phyloP scores from a whole-genome alignment of 352 stramenopile species.

The Chrysophaeum taylorii region DNA sequence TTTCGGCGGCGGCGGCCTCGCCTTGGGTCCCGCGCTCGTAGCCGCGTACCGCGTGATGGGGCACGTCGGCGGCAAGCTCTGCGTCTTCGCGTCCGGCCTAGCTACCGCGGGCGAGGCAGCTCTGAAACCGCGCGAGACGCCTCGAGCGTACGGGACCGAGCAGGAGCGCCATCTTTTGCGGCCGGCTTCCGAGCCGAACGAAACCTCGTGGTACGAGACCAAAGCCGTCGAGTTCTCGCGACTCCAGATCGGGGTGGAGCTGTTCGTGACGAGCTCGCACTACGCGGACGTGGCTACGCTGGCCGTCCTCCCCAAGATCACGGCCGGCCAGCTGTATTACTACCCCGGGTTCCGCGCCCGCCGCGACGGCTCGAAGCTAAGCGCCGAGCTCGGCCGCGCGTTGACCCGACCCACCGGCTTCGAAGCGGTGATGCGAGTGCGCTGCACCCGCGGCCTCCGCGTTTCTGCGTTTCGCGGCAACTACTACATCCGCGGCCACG shows the following conservation, averaged over 20 bases:
- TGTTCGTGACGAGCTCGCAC: conserved; percentile 85
- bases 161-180: conserved; percentile 69
- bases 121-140: conserved; percentile 64
- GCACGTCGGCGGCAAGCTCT: conserved; percentile 67
- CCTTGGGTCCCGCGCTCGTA: conserved; percentile 70
- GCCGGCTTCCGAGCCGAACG: conserved; percentile 47
- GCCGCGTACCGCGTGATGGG: conserved; percentile 95
- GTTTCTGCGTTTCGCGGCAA: conserved; percentile 97
- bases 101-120: conserved; percentile 59
- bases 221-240: conserved; percentile 90
- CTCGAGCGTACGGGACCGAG: conserved; percentile 56
- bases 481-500: conserved; percentile 89
- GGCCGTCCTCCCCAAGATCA: conserved; percentile 83
- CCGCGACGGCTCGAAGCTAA: conserved; percentile 80
- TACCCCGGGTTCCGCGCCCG: conserved; percentile 85
- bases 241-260: conserved; percentile 97
- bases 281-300: conserved; percentile 94
- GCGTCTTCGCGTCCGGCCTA: conserved; percentile 57
- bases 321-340: conserved; percentile 87
- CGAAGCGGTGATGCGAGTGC: conserved; percentile 92
- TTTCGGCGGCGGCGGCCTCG: conserved; percentile 62
- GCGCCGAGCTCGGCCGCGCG: conserved; percentile 73
- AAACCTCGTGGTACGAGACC: conserved; percentile 55
- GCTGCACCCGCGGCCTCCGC: conserved; percentile 91
- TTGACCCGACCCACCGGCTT: conserved; percentile 84